phyloP scores from a whole-genome alignment of 176 grass and related monocot genomes.

The Carex scoparia region DNA sequence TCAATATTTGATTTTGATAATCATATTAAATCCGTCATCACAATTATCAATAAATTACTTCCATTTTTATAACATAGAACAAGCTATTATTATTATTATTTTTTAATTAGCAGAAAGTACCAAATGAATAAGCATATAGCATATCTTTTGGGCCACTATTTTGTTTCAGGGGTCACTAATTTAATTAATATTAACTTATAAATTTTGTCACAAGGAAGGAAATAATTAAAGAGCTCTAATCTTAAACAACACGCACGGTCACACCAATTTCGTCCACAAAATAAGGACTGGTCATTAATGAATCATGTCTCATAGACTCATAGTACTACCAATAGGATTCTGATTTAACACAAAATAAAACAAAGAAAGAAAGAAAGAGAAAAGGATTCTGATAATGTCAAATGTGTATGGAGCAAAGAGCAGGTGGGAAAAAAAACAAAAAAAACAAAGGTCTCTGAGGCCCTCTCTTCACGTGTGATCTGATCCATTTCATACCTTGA shows the following conservation, averaged over 20 bases:
- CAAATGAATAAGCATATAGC: too few species aligned
- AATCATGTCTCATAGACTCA: too few species aligned
- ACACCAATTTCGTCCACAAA: background rate
- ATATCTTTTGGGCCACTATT: too few species aligned
- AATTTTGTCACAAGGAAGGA: background rate
- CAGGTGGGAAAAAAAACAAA: background rate
- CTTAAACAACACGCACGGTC: background rate
- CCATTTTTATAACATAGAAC: too few species aligned
- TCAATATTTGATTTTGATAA: background rate
- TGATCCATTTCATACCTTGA: conserved; percentile 4
- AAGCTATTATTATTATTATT: too few species aligned
- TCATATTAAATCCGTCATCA: background rate
- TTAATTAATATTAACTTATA: background rate
- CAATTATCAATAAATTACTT: too few species aligned
- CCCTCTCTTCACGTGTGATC: conserved; percentile 15
- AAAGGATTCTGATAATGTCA: too few species aligned
- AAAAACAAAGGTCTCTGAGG: background rate
- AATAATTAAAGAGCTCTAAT: background rate
- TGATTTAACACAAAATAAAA: background rate
- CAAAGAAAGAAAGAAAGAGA: background rate
- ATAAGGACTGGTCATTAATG: too few species aligned
- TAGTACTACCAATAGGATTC: background rate
- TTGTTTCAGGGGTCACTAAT: background rate
- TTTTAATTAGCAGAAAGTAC: too few species aligned
- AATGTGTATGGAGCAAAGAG: background rate